Evolutionary conservation across 2,329 filamentous ascomycete genomes (phyloP).

Genomic region (Fusarium sp.): DNA sequence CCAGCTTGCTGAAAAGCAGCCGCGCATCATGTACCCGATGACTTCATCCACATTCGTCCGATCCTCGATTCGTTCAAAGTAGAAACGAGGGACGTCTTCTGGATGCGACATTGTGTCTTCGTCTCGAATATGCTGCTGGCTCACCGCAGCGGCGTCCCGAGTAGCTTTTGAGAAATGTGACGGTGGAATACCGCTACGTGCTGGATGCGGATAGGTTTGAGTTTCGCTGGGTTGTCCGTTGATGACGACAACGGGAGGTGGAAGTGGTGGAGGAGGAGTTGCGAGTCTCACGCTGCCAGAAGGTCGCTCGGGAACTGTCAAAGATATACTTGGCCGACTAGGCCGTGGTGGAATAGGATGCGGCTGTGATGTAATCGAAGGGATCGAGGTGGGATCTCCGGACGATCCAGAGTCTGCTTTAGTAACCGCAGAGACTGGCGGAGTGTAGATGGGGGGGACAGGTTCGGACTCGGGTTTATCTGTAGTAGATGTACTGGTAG

Average conservation of each 20-base stretch:
- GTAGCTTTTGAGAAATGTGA: constrained; percentile 41
- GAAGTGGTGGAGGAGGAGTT: constrained; percentile 61
- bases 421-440: constrained; percentile 9
- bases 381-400: constrained; percentile 14
- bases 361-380: constrained; percentile 28
- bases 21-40: constrained; percentile 66
- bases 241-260: constrained; percentile 48
- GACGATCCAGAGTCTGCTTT: constrained; percentile 4
- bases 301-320: constrained; percentile 63
- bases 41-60: constrained; percentile 69
- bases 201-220: constrained; percentile 1
- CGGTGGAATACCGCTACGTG: constrained; percentile 10
- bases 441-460: constrained; percentile 12
- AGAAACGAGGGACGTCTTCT: constrained; percentile 47
- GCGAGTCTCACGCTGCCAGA: constrained; percentile 72
- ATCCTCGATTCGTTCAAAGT: constrained; percentile 56
- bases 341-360: constrained; percentile 42
- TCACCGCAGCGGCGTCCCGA: constrained; percentile 27
- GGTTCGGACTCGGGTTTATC: constrained; percentile 24
- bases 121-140: constrained; percentile 14
- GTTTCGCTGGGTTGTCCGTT: constrained; percentile 31
- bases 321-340: constrained; percentile 55
- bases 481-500: not conserved
- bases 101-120: constrained; percentile 11
- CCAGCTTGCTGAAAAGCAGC: constrained; percentile 65